phyloP scores from a whole-genome alignment of 441 rosid species.

The Populus hybrid region DNA sequence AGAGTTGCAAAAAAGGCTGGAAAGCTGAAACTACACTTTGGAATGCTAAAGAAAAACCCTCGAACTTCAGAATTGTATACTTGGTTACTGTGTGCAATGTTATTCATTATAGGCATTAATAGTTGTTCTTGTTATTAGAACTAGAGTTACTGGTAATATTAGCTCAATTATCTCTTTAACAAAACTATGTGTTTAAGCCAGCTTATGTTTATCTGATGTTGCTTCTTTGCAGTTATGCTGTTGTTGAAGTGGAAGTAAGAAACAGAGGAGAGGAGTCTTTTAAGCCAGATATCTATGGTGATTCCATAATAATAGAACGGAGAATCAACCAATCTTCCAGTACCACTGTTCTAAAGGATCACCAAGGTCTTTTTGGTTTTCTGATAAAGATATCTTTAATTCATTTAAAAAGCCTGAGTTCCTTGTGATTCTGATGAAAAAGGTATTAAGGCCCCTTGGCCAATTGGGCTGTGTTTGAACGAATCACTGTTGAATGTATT shows the following conservation, averaged over 20 bases:
- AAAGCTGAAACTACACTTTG: neutral
- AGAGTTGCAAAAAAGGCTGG: neutral
- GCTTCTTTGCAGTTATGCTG: slow-evolving; percentile 51
- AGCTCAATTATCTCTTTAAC: neutral
- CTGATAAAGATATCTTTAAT: neutral
- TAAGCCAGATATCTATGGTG: slow-evolving; percentile 65
- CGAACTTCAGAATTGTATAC: neutral
- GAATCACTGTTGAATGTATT: neutral
- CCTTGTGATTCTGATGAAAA: slow-evolving; percentile 4
- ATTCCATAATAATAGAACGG: slow-evolving; percentile 60
- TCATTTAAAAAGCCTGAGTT: neutral
- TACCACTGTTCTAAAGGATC: slow-evolving; percentile 59
- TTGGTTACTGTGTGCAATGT: neutral
- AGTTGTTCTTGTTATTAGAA: neutral
- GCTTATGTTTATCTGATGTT: neutral
- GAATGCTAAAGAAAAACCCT: neutral
- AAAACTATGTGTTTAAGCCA: neutral
- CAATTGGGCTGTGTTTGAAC: neutral
- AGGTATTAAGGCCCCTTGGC: neutral
- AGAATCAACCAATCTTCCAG: slow-evolving; percentile 58
- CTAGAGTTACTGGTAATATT: neutral
- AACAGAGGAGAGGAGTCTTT: slow-evolving; percentile 80
- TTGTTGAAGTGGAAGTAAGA: slow-evolving; percentile 63
- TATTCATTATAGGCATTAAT: neutral
- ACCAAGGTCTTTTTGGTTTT: slow-evolving; percentile 43